A percentile compares a stretch with the other conserved stretches of the same genome.
Conservation (phyloP, 352 stramenopile genomes). For the Ochromonadaceae sp. region DNA sequence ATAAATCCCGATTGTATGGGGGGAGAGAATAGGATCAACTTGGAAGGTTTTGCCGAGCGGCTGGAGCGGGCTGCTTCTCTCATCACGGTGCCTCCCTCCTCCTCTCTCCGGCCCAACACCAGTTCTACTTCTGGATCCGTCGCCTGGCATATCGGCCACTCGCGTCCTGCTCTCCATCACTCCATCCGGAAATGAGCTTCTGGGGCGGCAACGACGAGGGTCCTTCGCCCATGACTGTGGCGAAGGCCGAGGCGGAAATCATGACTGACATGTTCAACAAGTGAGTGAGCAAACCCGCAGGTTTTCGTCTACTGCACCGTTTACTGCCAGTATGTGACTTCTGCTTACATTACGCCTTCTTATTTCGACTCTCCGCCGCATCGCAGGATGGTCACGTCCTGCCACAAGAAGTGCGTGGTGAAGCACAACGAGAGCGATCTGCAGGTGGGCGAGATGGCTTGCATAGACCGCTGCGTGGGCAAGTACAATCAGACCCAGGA, state of each 20-base stretch:
- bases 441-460: constrained; percentile 92
- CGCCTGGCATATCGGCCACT: too few species aligned
- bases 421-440: constrained; percentile 89
- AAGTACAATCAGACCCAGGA: constrained; percentile 95
- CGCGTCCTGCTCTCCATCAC: too few species aligned
- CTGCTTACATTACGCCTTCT: neutral
- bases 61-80: too few species aligned
- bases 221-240: constrained; percentile 60
- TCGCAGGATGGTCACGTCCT: constrained; percentile 57
- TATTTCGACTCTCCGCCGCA: neutral
- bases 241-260: constrained; percentile 72
- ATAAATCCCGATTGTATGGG: too few species aligned
- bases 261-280: constrained; percentile 69
- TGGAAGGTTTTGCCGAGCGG: too few species aligned
- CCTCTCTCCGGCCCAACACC: too few species aligned
- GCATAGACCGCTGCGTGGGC: constrained; percentile 86
- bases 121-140: too few species aligned
- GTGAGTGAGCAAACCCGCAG: neutral
- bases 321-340: neutral
- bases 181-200: constrained; percentile 15
- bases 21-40: too few species aligned
- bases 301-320: neutral
- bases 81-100: too few species aligned
- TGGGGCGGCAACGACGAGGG: constrained; percentile 32
- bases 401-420: constrained; percentile 83